phyloP scores from a whole-genome alignment of 2,329 filamentous ascomycete species.

The Trichoderma koningiopsis region DNA sequence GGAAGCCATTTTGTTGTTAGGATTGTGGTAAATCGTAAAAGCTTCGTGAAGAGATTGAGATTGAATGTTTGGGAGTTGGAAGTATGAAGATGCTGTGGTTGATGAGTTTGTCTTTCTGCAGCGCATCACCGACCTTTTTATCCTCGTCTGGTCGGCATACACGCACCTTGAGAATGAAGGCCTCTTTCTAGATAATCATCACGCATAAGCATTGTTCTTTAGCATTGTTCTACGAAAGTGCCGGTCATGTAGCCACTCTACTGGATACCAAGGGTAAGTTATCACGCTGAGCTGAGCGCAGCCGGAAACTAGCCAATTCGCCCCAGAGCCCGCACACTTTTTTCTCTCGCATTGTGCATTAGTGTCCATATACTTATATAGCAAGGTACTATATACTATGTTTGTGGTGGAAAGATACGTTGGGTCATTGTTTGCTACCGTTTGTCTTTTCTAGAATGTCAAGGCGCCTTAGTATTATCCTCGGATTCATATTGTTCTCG shows the following conservation, averaged over 20 bases:
- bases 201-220: background rate
- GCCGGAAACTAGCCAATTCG: background rate
- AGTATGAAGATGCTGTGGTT: background rate
- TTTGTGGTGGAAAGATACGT: background rate
- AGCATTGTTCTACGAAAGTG: background rate
- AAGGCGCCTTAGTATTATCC: background rate
- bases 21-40: background rate
- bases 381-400: background rate
- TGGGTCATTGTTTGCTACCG: background rate
- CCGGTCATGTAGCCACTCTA: background rate
- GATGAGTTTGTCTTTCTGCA: background rate
- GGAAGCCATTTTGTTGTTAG: constrained; percentile 6
- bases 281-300: background rate
- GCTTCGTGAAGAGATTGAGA: background rate
- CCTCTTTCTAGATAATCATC: background rate
- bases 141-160: background rate
- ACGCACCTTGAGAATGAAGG: too few relatives aligned
- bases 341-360: background rate
- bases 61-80: background rate
- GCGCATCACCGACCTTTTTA: background rate
- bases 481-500: constrained; percentile 17
- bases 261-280: background rate
- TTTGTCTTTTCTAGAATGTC: background rate
- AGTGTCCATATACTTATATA: background rate
- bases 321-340: background rate